Evolutionary conservation across 2,329 filamentous ascomycete species (phyloP).

Genomic region (Bipolaris cookei): DNA sequence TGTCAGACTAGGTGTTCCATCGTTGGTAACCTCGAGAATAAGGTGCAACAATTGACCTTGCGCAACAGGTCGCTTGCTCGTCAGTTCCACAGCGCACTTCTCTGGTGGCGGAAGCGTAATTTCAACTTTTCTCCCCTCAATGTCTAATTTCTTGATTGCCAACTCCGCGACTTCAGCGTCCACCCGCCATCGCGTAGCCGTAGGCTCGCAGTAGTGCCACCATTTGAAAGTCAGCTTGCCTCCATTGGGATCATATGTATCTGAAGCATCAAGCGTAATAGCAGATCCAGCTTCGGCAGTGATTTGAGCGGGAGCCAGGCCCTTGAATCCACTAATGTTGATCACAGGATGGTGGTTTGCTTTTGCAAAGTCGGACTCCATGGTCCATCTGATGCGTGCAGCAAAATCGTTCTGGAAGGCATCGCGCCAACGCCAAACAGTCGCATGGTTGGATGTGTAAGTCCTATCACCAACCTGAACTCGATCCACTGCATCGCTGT

Average conservation of each 20-base stretch:
- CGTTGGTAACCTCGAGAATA: conserved; percentile 58
- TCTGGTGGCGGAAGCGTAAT: conserved; percentile 54
- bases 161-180: conserved; percentile 52
- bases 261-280: conserved; percentile 54
- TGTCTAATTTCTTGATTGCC: conserved; percentile 39
- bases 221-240: conserved; percentile 55
- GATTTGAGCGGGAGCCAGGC: conserved; percentile 50
- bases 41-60: conserved; percentile 57
- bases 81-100: conserved; percentile 49
- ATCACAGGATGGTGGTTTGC: conserved; percentile 58
- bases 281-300: conserved; percentile 50
- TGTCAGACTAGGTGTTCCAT: conserved; percentile 54
- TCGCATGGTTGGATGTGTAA: conserved; percentile 55
- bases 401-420: conserved; percentile 61
- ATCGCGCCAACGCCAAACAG: conserved; percentile 61
- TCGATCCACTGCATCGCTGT: conserved; percentile 48
- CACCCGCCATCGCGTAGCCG: conserved; percentile 54
- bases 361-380: conserved; percentile 42
- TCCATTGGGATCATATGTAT: conserved; percentile 57
- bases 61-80: conserved; percentile 45
- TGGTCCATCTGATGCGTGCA: conserved; percentile 57
- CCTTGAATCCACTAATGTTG: conserved; percentile 51
- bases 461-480: conserved; percentile 45
- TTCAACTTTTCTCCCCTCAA: conserved; percentile 38
- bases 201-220: conserved; percentile 57